Evolutionary conservation across 345 rosid genomes (phyloP).

Genomic region (Linum trigynum): DNA sequence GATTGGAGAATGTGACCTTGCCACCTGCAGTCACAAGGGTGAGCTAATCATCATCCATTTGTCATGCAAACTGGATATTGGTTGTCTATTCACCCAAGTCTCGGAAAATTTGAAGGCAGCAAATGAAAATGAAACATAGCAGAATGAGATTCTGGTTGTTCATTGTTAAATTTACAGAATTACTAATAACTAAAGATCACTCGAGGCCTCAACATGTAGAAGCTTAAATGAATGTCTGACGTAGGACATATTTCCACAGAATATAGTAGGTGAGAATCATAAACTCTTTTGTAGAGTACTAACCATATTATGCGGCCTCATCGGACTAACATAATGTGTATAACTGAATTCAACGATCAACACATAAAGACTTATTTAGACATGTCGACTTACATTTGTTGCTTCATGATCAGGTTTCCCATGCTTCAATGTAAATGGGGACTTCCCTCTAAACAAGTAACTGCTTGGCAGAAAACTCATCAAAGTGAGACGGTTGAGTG

Average conservation of each 20-base stretch:
- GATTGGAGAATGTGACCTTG: conserved; percentile 48
- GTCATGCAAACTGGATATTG: neutral
- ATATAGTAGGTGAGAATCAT: no score
- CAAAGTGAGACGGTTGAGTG: conserved; percentile 3
- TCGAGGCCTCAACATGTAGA: no score
- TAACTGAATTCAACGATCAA: neutral
- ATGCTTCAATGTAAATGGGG: conserved; percentile 68
- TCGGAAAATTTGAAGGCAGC: neutral
- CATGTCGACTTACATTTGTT: conserved; percentile 48
- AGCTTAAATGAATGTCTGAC: no score
- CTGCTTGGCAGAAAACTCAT: conserved; percentile 32
- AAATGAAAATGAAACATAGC: neutral
- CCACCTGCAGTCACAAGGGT: conserved; percentile 39
- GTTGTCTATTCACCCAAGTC: neutral
- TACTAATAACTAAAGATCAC: no score
- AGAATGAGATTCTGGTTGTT: no score
- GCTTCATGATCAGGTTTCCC: conserved; percentile 90
- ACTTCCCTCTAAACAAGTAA: conserved; percentile 68
- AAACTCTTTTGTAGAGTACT: no score
- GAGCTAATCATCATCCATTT: conserved; percentile 9
- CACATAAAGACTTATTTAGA: neutral
- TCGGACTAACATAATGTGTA: no score
- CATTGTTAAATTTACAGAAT: no score
- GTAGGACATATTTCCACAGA: no score
- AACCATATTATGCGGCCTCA: no score